A percentile compares a stretch with the other conserved stretches of the same genome.
Evolutionary conservation across 2,329 filamentous ascomycete species (phyloP).

Genomic region (Tolypocladium pustulatum): DNA sequence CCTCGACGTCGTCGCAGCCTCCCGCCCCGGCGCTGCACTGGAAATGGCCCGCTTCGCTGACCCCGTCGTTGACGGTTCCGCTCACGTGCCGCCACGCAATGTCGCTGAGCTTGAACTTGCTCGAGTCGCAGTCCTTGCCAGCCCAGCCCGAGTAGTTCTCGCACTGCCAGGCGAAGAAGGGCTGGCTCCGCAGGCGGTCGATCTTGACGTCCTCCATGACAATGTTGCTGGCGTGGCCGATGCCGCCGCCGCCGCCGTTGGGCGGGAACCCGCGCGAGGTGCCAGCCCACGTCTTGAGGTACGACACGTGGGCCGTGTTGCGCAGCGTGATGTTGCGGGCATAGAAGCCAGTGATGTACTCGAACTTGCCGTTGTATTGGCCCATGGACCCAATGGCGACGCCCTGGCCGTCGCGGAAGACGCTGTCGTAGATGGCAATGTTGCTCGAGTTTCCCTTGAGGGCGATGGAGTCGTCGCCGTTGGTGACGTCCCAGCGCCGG

Average conservation of each 20-base stretch:
- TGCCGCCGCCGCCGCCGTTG: slow-evolving; percentile 47
- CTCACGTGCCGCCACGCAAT: slow-evolving; percentile 15
- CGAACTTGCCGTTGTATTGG: slow-evolving; percentile 36
- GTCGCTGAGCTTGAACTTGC: slow-evolving; percentile 18
- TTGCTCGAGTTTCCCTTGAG: slow-evolving; percentile 46
- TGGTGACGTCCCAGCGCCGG: slow-evolving; percentile 36
- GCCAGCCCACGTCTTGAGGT: slow-evolving; percentile 50
- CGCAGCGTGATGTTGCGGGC: slow-evolving; percentile 34
- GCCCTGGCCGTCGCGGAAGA: slow-evolving; percentile 38
- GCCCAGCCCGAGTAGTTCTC: slow-evolving; percentile 22
- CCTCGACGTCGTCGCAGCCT: slow-evolving; percentile 18
- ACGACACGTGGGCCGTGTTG: slow-evolving; percentile 36
- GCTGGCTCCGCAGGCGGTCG: slow-evolving; percentile 14
- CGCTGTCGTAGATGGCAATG: slow-evolving; percentile 36
- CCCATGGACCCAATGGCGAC: slow-evolving; percentile 48
- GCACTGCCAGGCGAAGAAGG: slow-evolving; percentile 24
- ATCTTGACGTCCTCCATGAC: slow-evolving; percentile 19
- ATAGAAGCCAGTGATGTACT: slow-evolving; percentile 38
- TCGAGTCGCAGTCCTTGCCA: slow-evolving; percentile 23
- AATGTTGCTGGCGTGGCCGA: slow-evolving; percentile 27
- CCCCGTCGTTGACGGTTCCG: slow-evolving; percentile 16
- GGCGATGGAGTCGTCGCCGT: slow-evolving; percentile 43
- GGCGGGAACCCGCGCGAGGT: slow-evolving; percentile 38
- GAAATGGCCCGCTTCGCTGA: slow-evolving; percentile 15
- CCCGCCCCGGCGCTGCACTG: slow-evolving; percentile 20